Evolutionary conservation across 306 rosid species (phyloP), one percentile per base, ranked within the genome.

Genomic region (Rosa lucieae): DNA sequence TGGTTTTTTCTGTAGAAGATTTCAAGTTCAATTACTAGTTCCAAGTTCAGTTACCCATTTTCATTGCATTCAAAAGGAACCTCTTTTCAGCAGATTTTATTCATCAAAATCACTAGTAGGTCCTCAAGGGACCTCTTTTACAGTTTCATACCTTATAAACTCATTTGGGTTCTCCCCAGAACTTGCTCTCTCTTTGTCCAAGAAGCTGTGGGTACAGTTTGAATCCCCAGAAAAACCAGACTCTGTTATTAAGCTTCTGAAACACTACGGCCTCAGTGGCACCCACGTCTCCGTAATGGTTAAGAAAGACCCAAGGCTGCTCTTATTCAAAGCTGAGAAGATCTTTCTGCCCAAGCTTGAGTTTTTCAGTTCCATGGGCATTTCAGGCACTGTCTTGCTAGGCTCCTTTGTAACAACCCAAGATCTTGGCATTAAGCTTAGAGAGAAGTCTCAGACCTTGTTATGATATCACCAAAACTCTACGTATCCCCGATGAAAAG

Each of bases 291-390:
- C 52, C 15, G 3, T 3, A 72, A 32, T 72, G 1, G 13, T 4
- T 26, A 40, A 14, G 23, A 56, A 6, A 17, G 44, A 14, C 15
- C 84, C 77, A 2, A 3, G 3, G 13, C 18, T 81, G 37, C 72
- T 81, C 3, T 37, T 75, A 12, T 47, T 2, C 18, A 37, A 76
- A 5, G 48, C 80, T 62, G 47, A 76, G 51, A 46, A 71, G 73
- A 75, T 49, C 39, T 46, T 81, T 70, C 37, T 70, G 32, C 80
- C 77, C 46, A 81, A 81, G 51, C 79, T 76, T n/a, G 52, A 81
- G 39, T 76, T 75, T 58, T 51, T 81, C 4, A 20, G 42, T 18
- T 81, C 81, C 3, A 6, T 67, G n/a, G 77, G 80, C 29, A 35
- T 76, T 47, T 59, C 56, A 10, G 56, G 74, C 35, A 18, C 44